phyloP scores from a whole-genome alignment of 257 asterid genomes.

The Solanum pimpinellifolium region DNA sequence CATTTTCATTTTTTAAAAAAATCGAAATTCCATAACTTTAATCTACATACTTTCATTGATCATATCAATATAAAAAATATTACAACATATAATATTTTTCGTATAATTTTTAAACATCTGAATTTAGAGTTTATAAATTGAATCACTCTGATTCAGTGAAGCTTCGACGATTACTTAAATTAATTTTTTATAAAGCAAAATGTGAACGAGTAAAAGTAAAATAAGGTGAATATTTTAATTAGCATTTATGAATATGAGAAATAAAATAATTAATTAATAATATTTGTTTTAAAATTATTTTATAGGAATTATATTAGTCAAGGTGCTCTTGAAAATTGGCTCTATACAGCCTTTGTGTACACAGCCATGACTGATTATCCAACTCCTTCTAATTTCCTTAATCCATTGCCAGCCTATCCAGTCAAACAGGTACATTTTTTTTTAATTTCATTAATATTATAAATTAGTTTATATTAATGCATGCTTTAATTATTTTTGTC shows the following conservation, averaged over 20 bases:
- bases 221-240: background rate
- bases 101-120: background rate
- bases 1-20: too few species aligned
- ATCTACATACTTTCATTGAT: too few species aligned
- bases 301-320: conserved; percentile 42
- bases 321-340: conserved; percentile 40
- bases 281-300: background rate
- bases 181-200: too few species aligned
- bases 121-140: too few species aligned
- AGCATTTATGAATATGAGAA: background rate
- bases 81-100: background rate
- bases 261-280: background rate
- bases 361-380: conserved; percentile 98
- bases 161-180: too few species aligned
- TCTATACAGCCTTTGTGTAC: conserved; percentile 45
- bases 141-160: too few species aligned
- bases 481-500: background rate
- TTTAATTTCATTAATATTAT: background rate
- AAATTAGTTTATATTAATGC: background rate
- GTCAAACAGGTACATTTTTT: conserved; percentile 47
- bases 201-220: background rate
- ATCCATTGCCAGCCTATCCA: conserved; percentile 85
- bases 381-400: conserved; percentile 66
- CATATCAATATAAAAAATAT: too few species aligned
- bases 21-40: too few species aligned